phyloP scores from a whole-genome alignment of 2,329 filamentous ascomycete genomes.

The Aspergillus felis region DNA sequence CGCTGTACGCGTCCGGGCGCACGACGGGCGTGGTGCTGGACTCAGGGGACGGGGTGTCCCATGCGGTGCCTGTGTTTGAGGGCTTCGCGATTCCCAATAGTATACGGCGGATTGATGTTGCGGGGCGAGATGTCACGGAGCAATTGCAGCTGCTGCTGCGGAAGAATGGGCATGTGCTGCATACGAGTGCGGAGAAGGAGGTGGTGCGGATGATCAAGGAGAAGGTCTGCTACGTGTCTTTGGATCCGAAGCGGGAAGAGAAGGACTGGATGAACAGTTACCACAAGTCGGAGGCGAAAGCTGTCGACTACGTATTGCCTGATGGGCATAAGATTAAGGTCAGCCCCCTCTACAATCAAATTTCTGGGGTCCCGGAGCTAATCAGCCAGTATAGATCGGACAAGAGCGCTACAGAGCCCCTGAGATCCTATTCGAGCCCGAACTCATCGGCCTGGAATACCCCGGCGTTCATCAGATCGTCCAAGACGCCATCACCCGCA shows the following conservation, averaged over 20 bases:
- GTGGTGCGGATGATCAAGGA: conserved; percentile 98
- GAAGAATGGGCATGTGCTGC: conserved; percentile 91
- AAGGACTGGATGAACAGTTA: conserved; percentile 80
- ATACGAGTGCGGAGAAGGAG: conserved; percentile 98
- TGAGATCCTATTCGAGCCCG: conserved; percentile 95
- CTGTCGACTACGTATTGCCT: conserved; percentile 81
- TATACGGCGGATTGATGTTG: conserved; percentile 93
- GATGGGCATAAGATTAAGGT: conserved; percentile 94
- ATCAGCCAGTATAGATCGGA: conserved; percentile 61
- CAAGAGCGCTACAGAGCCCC: conserved; percentile 92
- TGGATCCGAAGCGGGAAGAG: conserved; percentile 89
- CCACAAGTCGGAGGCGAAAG: conserved; percentile 72
- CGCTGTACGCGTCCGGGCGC: conserved; percentile 89
- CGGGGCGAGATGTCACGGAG: conserved; percentile 92
- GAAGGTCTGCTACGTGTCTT: conserved; percentile 83
- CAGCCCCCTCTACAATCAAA: conserved; percentile 11
- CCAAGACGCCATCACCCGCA: conserved; percentile 90
- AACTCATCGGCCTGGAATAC: conserved; percentile 95
- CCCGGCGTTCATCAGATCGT: conserved; percentile 97
- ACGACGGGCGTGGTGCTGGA: conserved; percentile 96
- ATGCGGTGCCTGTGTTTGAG: conserved; percentile 96
- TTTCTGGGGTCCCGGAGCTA: background rate
- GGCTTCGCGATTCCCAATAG: conserved; percentile 95
- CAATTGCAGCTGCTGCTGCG: conserved; percentile 85
- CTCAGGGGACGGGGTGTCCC: conserved; percentile 91